phyloP scores from a whole-genome alignment of 208 protist species.

The Acanthamoeba triangularis region DNA sequence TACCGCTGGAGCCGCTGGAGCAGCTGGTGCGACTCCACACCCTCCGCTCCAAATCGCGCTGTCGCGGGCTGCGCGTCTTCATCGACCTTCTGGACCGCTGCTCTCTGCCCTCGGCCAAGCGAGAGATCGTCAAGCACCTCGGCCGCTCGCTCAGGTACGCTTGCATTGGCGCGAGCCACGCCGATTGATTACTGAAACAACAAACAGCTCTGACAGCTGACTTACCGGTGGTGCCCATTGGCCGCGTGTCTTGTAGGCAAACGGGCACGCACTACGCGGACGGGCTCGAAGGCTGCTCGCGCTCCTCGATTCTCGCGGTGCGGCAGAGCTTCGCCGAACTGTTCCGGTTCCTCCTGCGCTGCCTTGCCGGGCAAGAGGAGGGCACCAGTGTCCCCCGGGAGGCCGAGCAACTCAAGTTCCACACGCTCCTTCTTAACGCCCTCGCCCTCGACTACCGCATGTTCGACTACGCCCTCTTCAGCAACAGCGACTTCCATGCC shows the following conservation, averaged over 20 bases:
- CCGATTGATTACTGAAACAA: too few species aligned
- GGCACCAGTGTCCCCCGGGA: background rate
- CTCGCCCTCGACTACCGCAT: conserved; percentile 33
- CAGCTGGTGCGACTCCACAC: conserved; percentile 6
- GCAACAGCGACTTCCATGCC: background rate
- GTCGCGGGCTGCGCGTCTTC: background rate
- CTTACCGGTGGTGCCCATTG: background rate
- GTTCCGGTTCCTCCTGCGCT: conserved; percentile 38
- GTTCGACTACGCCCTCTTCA: conserved; percentile 29
- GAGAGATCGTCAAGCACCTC: conserved; percentile 50
- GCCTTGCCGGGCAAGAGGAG: background rate
- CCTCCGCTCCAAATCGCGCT: conserved; percentile 31
- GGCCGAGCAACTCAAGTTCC: conserved; percentile 5
- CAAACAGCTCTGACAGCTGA: background rate
- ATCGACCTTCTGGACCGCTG: conserved; percentile 62
- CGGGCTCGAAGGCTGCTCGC: conserved; percentile 44
- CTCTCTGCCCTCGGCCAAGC: conserved; percentile 34
- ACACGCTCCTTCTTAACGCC: background rate
- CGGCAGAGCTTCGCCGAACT: conserved; percentile 21
- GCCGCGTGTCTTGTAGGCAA: background rate
- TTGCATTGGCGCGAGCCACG: background rate
- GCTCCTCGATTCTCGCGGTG: background rate
- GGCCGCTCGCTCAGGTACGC: background rate
- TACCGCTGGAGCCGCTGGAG: conserved; percentile 38
- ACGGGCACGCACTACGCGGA: conserved; percentile 29